phyloP scores from a whole-genome alignment of 2,329 filamentous ascomycete species.

The Paraconiothyrium sp. region DNA sequence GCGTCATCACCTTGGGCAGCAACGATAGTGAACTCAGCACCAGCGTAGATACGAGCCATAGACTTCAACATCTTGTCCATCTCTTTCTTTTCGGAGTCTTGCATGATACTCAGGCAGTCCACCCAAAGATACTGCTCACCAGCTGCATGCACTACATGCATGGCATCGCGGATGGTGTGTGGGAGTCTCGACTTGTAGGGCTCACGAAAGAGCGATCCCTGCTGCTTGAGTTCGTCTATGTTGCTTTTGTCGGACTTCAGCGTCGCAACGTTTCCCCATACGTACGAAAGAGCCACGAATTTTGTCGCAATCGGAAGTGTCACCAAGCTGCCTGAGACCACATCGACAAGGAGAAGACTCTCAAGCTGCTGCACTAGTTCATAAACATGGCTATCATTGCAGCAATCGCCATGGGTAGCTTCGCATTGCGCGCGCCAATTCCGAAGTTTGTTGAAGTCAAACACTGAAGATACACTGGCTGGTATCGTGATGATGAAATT shows the following conservation, averaged over 20 bases:
- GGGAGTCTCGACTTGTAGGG: not conserved
- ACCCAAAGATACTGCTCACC: slow-evolving; percentile 25
- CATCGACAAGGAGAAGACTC: slow-evolving; percentile 9
- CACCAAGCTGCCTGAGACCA: not conserved
- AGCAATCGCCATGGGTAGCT: slow-evolving; percentile 10
- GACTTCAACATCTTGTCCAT: slow-evolving; percentile 17
- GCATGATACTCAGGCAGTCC: slow-evolving; percentile 24
- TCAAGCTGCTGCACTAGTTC: slow-evolving; percentile 1
- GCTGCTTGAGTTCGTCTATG: not conserved
- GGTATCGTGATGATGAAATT: not conserved
- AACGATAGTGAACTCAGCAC: slow-evolving; percentile 26
- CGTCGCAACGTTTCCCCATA: slow-evolving; percentile 6
- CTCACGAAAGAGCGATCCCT: not conserved
- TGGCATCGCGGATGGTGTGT: slow-evolving; percentile 23
- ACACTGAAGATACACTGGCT: not conserved
- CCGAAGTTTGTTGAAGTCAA: not conserved
- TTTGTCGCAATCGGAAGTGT: slow-evolving; percentile 4
- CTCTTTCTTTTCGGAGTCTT: slow-evolving; percentile 18
- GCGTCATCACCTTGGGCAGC: slow-evolving; percentile 20
- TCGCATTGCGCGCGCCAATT: slow-evolving; percentile 8
- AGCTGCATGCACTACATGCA: slow-evolving; percentile 12
- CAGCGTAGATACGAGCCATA: slow-evolving; percentile 25
- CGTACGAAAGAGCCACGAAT: slow-evolving; percentile 15
- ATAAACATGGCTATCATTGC: slow-evolving; percentile 5
- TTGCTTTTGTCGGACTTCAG: not conserved